Percentiles rank a stretch among this genome's conserved stretches.
These are phyloP conservation scores for Guadua angustifolia DNA, from an alignment of 176 grass and related monocot species.

Conservation along the genomic window DNA sequence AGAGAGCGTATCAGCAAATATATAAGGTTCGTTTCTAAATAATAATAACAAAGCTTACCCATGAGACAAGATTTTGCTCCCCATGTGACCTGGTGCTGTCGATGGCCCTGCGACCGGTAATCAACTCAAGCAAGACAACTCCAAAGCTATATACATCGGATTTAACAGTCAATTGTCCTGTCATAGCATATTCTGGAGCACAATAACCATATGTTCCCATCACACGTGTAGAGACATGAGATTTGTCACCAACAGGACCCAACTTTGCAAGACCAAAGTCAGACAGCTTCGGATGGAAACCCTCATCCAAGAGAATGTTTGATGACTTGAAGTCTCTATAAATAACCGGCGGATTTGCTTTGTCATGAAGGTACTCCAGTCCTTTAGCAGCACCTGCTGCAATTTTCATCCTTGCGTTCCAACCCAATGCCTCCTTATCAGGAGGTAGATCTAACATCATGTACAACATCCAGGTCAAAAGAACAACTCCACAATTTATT, in stretches of 20 bases:
- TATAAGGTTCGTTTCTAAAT: background rate
- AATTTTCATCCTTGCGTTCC: slow-evolving; percentile 88
- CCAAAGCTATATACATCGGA: slow-evolving; percentile 88
- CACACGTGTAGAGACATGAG: slow-evolving; percentile 83
- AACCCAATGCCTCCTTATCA: slow-evolving; percentile 79
- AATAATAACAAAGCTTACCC: slow-evolving; percentile 56
- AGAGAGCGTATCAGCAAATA: background rate
- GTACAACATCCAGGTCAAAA: slow-evolving; percentile 23
- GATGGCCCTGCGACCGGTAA: slow-evolving; percentile 81
- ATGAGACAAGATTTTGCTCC: slow-evolving; percentile 90
- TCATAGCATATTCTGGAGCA: slow-evolving; percentile 89
- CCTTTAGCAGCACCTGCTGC: slow-evolving; percentile 87
- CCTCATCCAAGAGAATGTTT: slow-evolving; percentile 76
- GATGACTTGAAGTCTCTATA: slow-evolving; percentile 90
- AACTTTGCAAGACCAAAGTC: slow-evolving; percentile 89
- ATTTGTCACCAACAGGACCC: slow-evolving; percentile 86
- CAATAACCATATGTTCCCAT: slow-evolving; percentile 95
- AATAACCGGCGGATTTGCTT: slow-evolving; percentile 87
- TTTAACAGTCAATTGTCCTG: slow-evolving; percentile 79
- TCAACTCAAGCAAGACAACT: slow-evolving; percentile 82
- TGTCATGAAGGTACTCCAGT: slow-evolving; percentile 88
- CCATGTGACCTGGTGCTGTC: slow-evolving; percentile 71
- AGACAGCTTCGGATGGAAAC: slow-evolving; percentile 78
- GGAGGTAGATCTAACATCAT: slow-evolving; percentile 65
- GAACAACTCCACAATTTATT: slow-evolving; percentile 1